These are phyloP conservation scores for Rickenella mellea DNA, from an alignment of 768 basidiomycete genomes.

Conservation along the genomic window DNA sequence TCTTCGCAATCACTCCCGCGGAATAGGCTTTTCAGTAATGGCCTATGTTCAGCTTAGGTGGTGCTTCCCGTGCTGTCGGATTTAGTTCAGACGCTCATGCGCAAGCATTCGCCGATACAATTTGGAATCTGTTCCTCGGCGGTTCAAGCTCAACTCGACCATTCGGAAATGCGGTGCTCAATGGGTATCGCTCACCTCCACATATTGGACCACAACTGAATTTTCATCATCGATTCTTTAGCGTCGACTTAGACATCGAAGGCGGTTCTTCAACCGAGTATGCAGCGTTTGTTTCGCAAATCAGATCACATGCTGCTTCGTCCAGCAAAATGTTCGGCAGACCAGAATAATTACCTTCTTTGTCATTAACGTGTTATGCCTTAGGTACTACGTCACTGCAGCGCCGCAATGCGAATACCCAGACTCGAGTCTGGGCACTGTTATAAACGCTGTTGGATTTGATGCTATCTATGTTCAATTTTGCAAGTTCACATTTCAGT, in stretches of 20 bases:
- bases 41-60: conserved; percentile 50
- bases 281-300: conserved; percentile 43
- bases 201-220: neutral
- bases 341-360: conserved; percentile 3
- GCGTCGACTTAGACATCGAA: conserved; percentile 67
- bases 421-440: conserved; percentile 48
- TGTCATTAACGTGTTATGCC: conserved; percentile 30
- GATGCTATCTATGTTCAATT: conserved; percentile 74
- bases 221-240: conserved; percentile 4
- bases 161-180: conserved; percentile 62
- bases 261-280: conserved; percentile 46
- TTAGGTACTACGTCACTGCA: conserved; percentile 60
- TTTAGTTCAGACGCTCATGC: conserved; percentile 54
- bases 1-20: no score
- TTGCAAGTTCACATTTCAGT: conserved; percentile 24
- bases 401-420: conserved; percentile 66
- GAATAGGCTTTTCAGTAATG: no score
- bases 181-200: conserved; percentile 36
- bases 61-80: conserved; percentile 50
- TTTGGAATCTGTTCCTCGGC: conserved; percentile 69
- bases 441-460: conserved; percentile 52
- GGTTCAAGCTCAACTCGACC: conserved; percentile 53
- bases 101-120: conserved; percentile 47
- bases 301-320: conserved; percentile 36
- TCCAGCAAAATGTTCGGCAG: conserved; percentile 24